phyloP scores from a whole-genome alignment of 2,329 filamentous ascomycete species.

The Bertia moriformis region DNA sequence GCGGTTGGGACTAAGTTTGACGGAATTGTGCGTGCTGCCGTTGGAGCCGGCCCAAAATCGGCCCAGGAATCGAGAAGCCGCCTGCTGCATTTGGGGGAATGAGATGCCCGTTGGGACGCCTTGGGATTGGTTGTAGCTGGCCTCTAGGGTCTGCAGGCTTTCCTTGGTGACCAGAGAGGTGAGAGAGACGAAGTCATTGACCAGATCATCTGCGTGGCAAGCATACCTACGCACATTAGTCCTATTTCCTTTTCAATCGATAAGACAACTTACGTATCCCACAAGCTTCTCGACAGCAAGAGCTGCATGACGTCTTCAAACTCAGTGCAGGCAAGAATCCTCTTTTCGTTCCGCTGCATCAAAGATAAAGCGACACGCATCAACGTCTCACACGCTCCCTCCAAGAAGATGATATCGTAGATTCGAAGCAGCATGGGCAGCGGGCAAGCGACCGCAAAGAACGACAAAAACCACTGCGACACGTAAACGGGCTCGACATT shows the following conservation, averaged over 20 bases:
- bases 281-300: slow-evolving; percentile 73
- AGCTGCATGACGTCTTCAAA: slow-evolving; percentile 95
- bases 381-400: slow-evolving; percentile 89
- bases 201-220: slow-evolving; percentile 84
- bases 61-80: slow-evolving; percentile 74
- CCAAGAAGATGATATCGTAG: slow-evolving; percentile 94
- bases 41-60: slow-evolving; percentile 60
- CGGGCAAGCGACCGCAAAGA: slow-evolving; percentile 92
- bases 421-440: slow-evolving; percentile 95
- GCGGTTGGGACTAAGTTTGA: slow-evolving; percentile 24
- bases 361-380: slow-evolving; percentile 94
- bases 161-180: slow-evolving; percentile 79
- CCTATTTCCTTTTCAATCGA: not conserved
- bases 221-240: slow-evolving; percentile 50
- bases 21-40: slow-evolving; percentile 40
- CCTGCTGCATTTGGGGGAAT: slow-evolving; percentile 35
- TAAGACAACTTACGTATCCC: slow-evolving; percentile 46
- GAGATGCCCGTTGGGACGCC: slow-evolving; percentile 34
- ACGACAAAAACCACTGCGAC: slow-evolving; percentile 97
- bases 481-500: slow-evolving; percentile 89
- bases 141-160: slow-evolving; percentile 65
- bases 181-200: slow-evolving; percentile 81
- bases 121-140: slow-evolving; percentile 61
- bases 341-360: slow-evolving; percentile 85
- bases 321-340: slow-evolving; percentile 69